Base-by-base conservation (phyloP, 164 flowering plant genomes). In the Piper betle region DNA sequence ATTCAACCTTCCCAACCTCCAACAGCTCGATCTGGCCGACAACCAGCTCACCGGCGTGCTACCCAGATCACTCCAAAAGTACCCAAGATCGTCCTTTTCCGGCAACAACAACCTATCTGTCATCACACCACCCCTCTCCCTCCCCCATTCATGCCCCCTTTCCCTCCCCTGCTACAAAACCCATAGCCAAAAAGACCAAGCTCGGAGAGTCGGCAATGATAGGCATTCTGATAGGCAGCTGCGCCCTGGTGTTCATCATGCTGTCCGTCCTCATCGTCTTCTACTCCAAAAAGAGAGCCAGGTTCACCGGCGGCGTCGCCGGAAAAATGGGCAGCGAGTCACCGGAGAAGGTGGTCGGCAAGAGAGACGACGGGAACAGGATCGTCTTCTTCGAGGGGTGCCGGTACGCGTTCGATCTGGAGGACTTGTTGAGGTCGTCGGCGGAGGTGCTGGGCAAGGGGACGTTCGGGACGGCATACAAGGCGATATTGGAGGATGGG, bases 371-470 rank as follows among this genome's bases (percentile, higher is more conserved):
- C 66, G 69, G 70, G 37, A 80, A 74, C 58, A 79, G 72, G 75
- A 79, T 93, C 37, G 77, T 75, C 43, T 92, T 91, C 80, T 93
- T 89, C 62, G 88, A 81, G 63, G 94, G 87, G 7, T 75, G 81
- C 64, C 74, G 63, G 66, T 75, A 81, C 63, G 88, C 79, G 13
- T 93, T 93, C 71, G 96, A 89, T 68, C 71, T 89, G 64, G 98
- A 92, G 72, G 98, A 92, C 74, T 77, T 92, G 80, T 70, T 92
- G 76, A 87, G 87, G 59, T 96, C 96, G 55, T 89, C 97, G 33
- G 98, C 97, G 10, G 97, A 89, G 76, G 87, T 93, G 52, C 88
- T 90, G 19, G 98, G 96, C 58, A 92, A 92, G 74, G 98, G 97
- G 15, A 77, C 82, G 1, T 85, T 79, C 64, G 98, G 97, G 58